Percentiles rank a stretch among this genome's conserved stretches.
These are phyloP conservation scores for Cenchrus purpureus DNA, from an alignment of 176 grass and related monocot species.

Conservation along the genomic window DNA sequence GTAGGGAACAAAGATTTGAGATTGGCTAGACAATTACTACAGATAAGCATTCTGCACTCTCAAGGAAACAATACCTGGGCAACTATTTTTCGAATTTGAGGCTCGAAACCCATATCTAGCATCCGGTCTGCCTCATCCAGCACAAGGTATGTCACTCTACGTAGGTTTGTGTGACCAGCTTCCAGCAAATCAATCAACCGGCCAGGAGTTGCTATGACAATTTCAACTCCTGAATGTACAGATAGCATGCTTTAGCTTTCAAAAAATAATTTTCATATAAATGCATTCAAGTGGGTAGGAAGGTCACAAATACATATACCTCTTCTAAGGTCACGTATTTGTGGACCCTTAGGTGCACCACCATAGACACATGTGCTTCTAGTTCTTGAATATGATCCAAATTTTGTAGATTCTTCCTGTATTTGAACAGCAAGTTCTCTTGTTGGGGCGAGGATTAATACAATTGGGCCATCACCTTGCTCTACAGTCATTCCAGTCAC, in stretches of 20 bases:
- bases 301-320: conserved; percentile 47
- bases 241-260: conserved; percentile 10
- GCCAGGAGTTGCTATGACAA: conserved; percentile 89
- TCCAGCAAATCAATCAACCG: conserved; percentile 94
- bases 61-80: conserved; percentile 62
- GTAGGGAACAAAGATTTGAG: conserved; percentile 15
- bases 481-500: conserved; percentile 47
- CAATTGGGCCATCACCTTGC: conserved; percentile 86
- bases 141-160: conserved; percentile 86
- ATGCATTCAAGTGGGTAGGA: not conserved
- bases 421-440: conserved; percentile 97
- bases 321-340: conserved; percentile 90
- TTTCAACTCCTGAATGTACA: conserved; percentile 74
- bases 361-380: conserved; percentile 93
- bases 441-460: conserved; percentile 92
- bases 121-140: conserved; percentile 97
- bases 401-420: conserved; percentile 91
- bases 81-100: conserved; percentile 93
- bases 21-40: not conserved
- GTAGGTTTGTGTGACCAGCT: conserved; percentile 83
- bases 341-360: conserved; percentile 93
- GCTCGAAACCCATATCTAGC: conserved; percentile 99
- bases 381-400: conserved; percentile 72
- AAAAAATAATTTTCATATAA: not conserved
- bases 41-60: conserved; percentile 1